Evolutionary conservation across 805 yeast genomes (phyloP), one percentile per base, ranked within the genome.

Genomic region (Wickerhamiella sorbophila): DNA sequence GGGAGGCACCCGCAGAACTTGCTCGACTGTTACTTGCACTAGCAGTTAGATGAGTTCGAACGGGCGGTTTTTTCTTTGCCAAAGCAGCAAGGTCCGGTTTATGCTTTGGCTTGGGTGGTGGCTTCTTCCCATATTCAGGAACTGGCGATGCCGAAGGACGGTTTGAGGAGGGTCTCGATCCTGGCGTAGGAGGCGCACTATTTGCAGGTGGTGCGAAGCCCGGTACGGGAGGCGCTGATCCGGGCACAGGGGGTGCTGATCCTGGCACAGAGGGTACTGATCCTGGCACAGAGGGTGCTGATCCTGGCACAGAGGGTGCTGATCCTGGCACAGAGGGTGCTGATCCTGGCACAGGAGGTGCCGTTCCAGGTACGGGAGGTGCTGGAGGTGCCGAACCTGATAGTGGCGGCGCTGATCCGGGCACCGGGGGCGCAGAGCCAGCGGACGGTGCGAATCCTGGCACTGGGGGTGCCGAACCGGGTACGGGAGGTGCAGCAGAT

Each of bases 171-270:
- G n/a, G n/a, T n/a, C n/a, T n/a, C n/a, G n/a, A n/a, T n/a, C n/a
- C n/a, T 36, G 48, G 36, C 20, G 40, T 44, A 20, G 57, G 38
- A 1, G 53, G 42, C 12, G 58, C 51, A 6, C 56, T 40, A 4
- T 60, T 46, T n/a, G 66, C 57, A 10, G 64, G 58, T 5, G 40
- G 27, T 9, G 14, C 9, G 19, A 36, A 31, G 14, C 42, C 48
- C 48, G 40, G 21, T 44, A 40, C 48, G 29, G 36, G 5, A 21
- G 38, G 6, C 14, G 50, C 49, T 18, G 44, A 42, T 2, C 52
- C 40, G 17, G 59, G 53, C 52, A 63, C 42, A 16, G 59, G 44
- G 10, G 55, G 29, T 8, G 29, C 29, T 24, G 29, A 24, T 8
- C n/a, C n/a, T n/a, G n/a, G n/a, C n/a, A n/a, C n/a, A n/a, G n/a